Base-by-base conservation (phyloP, 2,329 filamentous ascomycete genomes). In the Ceratocystis smalleyi region DNA sequence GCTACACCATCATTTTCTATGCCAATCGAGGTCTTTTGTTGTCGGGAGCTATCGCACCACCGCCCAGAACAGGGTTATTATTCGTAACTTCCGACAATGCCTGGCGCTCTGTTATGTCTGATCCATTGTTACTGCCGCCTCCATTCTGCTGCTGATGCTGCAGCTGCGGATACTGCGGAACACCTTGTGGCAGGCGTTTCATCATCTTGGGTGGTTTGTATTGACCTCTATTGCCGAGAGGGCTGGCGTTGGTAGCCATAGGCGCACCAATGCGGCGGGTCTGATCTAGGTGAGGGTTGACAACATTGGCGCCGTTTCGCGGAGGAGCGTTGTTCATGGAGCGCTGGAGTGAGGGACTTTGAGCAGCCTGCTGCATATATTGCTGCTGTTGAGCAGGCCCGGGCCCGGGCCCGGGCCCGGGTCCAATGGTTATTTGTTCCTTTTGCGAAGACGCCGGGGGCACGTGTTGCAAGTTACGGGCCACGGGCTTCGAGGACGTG, bases 401-500 rank as follows among this genome's bases (percentile, higher is more conserved):
- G 35, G 12, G 10, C 10, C 35, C 35, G 8, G 10, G 32, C 32
- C 32, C 32, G 1, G 78, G 76, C 0, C 19, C 49, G 5, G 19
- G 62, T 1, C 43, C 40, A 17, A 40, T 32, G 45, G 4, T 35
- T 35, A 10, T 63, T 62, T 40, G 59, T 47, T 40, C 43, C 66
- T 8, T 65, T 64, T 24, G 59, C 71, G 73, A 70, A 22, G 69
- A 69, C 61, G 72, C 70, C 1, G 79, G 77, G 0, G 78, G 72
- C 0, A 83, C 75, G 65, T 84, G 81, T 67, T 81, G 77, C 0
- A 78, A 75, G 57, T 77, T 79, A 67, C 80, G 81, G 3, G 80
- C 81, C 1, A 96, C 76, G 0, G 91, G 89, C 62, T 86, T 85
- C 3, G 88, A 91, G 62, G 83, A 86, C 24, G 77, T 84, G 71